Conservation (phyloP, 179 eudicot genomes). For the Patellifolia procumbens region DNA sequence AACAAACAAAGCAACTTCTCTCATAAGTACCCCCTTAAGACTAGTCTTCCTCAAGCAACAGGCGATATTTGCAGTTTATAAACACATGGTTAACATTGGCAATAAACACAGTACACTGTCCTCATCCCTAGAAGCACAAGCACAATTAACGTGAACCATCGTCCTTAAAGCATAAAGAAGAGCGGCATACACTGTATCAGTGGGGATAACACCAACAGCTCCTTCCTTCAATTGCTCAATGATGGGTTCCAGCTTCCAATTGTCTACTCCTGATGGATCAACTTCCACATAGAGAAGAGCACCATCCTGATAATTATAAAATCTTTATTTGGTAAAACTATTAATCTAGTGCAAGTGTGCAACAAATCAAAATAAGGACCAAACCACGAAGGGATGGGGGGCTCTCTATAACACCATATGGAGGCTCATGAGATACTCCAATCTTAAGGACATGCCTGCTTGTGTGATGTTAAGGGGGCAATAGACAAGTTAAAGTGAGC, state of each 20-base stretch:
- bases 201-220: constrained; percentile 96
- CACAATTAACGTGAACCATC: not conserved
- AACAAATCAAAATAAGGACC: not conserved
- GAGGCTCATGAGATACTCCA: not conserved
- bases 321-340: not conserved
- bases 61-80: not conserved
- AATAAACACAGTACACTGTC: not conserved
- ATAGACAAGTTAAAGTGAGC: too few species aligned
- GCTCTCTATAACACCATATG: not conserved
- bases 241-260: constrained; percentile 80
- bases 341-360: not conserved
- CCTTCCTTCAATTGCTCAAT: constrained; percentile 67
- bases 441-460: too few species aligned
- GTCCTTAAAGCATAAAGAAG: constrained; percentile 1
- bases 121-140: not conserved
- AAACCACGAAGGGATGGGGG: not conserved
- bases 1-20: not conserved
- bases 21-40: not conserved
- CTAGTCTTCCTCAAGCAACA: not conserved
- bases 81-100: not conserved
- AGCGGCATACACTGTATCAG: constrained; percentile 81
- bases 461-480: too few species aligned
- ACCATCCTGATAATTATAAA: constrained; percentile 47
- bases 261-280: constrained; percentile 73
- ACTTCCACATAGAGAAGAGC: constrained; percentile 70